Percentiles rank a stretch among this genome's conserved stretches.
phyloP scores from a whole-genome alignment of 2,329 filamentous ascomycete species.

The Calonectria pseudoturangicola region DNA sequence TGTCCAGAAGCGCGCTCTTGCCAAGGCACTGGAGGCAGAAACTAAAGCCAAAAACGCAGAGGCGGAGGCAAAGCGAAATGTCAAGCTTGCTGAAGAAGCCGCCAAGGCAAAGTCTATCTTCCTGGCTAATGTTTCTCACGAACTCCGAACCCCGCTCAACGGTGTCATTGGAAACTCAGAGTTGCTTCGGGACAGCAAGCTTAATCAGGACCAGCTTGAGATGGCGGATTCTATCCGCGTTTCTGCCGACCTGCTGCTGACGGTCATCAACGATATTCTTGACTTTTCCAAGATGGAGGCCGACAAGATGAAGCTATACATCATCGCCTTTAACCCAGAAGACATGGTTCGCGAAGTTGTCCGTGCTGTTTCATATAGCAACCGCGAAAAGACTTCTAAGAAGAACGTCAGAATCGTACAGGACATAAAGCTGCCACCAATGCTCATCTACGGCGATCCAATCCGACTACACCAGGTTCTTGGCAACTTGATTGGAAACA shows the following conservation, averaged over 20 bases:
- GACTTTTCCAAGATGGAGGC: slow-evolving; percentile 97
- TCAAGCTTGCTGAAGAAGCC: slow-evolving; percentile 88
- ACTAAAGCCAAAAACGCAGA: slow-evolving; percentile 86
- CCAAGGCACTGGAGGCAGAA: slow-evolving; percentile 83
- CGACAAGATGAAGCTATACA: slow-evolving; percentile 88
- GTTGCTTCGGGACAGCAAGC: slow-evolving; percentile 83
- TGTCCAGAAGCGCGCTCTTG: slow-evolving; percentile 83
- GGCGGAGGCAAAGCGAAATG: slow-evolving; percentile 84
- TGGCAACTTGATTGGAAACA: slow-evolving; percentile 93
- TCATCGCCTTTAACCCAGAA: slow-evolving; percentile 80
- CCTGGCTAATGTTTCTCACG: slow-evolving; percentile 86
- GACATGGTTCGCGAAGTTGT: slow-evolving; percentile 81
- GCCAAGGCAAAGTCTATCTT: slow-evolving; percentile 90
- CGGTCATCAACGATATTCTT: slow-evolving; percentile 96
- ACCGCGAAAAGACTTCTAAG: slow-evolving; percentile 76
- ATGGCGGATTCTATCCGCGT: slow-evolving; percentile 92
- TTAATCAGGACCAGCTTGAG: slow-evolving; percentile 86
- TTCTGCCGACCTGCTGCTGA: slow-evolving; percentile 89
- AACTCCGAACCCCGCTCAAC: slow-evolving; percentile 88
- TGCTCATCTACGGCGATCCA: slow-evolving; percentile 81
- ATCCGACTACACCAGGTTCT: slow-evolving; percentile 81
- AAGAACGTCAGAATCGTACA: slow-evolving; percentile 79
- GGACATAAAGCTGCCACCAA: slow-evolving; percentile 84
- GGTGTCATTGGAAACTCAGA: slow-evolving; percentile 94
- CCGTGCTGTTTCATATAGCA: slow-evolving; percentile 79